These are phyloP conservation scores for Xylaria sp. DNA, from an alignment of 2,329 filamentous ascomycete genomes.

Conservation along the genomic window DNA sequence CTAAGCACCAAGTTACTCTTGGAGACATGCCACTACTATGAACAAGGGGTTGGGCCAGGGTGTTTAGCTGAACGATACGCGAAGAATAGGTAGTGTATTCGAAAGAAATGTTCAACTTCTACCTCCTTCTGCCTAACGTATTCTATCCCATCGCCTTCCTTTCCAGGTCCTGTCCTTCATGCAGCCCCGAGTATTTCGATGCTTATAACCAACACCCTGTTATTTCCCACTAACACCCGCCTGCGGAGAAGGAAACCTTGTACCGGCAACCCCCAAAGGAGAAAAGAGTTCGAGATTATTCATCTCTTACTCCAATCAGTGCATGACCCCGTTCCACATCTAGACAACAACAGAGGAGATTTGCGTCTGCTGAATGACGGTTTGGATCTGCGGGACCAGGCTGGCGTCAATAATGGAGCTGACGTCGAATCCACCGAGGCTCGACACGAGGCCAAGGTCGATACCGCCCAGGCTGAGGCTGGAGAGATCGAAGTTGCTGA, in stretches of 20 bases:
- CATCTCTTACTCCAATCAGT: constrained; percentile 15
- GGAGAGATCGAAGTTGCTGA: constrained; percentile 60
- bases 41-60: not conserved
- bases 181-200: constrained; percentile 10
- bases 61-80: not conserved
- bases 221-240: constrained; percentile 31
- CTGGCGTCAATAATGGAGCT: constrained; percentile 48
- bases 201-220: constrained; percentile 16
- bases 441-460: constrained; percentile 55
- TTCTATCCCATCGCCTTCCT: constrained; percentile 28
- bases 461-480: constrained; percentile 56
- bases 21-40: not conserved
- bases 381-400: constrained; percentile 50
- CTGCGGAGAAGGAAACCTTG: constrained; percentile 34
- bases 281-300: constrained; percentile 11
- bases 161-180: not conserved
- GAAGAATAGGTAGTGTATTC: constrained; percentile 18
- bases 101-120: constrained; percentile 12
- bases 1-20: not conserved
- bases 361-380: constrained; percentile 46
- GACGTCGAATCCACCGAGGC: constrained; percentile 51
- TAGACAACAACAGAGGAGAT: constrained; percentile 29
- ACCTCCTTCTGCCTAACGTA: constrained; percentile 14
- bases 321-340: not conserved
- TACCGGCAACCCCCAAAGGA: constrained; percentile 22